Percentiles rank a stretch among this genome's conserved stretches.
Conservation (phyloP, 192 early-diverging fungal genomes). For the Mortierella hygrophila region DNA sequence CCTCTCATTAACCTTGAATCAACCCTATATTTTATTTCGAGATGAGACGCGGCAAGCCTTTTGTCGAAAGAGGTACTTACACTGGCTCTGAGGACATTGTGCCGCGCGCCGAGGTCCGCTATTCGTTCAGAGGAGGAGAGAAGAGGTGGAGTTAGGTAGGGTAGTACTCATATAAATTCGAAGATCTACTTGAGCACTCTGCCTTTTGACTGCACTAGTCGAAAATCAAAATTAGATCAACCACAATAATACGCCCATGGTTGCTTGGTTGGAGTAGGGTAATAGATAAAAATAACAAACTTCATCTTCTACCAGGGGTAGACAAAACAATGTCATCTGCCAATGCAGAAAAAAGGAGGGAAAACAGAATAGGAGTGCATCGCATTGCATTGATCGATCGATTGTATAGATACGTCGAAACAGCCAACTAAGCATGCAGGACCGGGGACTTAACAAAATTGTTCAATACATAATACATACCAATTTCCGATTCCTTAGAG, state of each 20-base stretch:
- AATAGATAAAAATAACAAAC: neutral
- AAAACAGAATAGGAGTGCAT: neutral
- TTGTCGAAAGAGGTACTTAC: conserved; percentile 27
- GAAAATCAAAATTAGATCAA: neutral
- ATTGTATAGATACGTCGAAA: neutral
- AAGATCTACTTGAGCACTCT: neutral
- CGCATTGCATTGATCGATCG: neutral
- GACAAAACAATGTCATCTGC: neutral
- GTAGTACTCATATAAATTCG: neutral
- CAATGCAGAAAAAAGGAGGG: neutral
- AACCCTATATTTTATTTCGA: conserved; percentile 24
- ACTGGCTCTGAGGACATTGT: conserved; percentile 33
- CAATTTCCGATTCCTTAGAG: conserved; percentile 46
- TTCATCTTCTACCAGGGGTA: conserved; percentile 7
- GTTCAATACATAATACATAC: neutral
- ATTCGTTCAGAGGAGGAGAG: neutral
- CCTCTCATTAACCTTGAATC: conserved; percentile 42
- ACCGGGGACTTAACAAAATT: neutral
- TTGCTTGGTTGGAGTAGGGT: neutral
- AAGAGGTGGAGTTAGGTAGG: neutral
- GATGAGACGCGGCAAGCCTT: neutral
- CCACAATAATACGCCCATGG: neutral
- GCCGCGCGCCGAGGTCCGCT: conserved; percentile 43
- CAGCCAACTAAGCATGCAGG: neutral
- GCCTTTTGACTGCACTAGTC: neutral